phyloP scores from a whole-genome alignment of 768 basidiomycete genomes.

The Trametes cubensis region DNA sequence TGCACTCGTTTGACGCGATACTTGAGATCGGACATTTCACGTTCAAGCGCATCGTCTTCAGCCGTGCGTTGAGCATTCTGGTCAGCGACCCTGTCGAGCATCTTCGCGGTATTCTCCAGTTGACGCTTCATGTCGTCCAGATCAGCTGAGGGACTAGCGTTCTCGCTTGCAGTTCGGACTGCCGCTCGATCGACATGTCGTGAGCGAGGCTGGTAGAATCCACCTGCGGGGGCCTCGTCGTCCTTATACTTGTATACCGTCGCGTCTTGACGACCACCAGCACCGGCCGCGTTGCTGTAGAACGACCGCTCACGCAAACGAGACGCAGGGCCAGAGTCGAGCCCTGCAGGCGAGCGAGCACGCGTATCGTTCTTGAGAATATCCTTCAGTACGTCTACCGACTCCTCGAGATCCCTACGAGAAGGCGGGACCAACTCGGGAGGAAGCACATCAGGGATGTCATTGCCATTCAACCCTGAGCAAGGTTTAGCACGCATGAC shows the following conservation, averaged over 20 bases:
- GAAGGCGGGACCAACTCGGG: constrained; percentile 91
- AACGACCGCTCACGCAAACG: constrained; percentile 74
- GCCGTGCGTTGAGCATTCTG: constrained; percentile 60
- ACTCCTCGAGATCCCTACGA: constrained; percentile 82
- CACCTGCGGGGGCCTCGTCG: constrained; percentile 55
- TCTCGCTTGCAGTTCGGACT: constrained; percentile 75
- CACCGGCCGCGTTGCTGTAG: constrained; percentile 53
- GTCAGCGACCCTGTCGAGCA: constrained; percentile 76
- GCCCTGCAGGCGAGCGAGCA: constrained; percentile 58
- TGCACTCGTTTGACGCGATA: constrained; percentile 85
- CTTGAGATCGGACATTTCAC: constrained; percentile 84
- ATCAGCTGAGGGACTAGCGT: constrained; percentile 61
- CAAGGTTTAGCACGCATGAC: background rate
- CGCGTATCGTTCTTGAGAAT: constrained; percentile 87
- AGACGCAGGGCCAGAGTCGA: constrained; percentile 56
- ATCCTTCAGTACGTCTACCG: constrained; percentile 87
- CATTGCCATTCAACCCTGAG: constrained; percentile 87
- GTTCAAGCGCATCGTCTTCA: constrained; percentile 90
- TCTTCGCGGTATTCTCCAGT: constrained; percentile 74
- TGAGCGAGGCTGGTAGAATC: constrained; percentile 77
- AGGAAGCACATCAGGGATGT: constrained; percentile 85
- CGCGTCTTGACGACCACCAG: constrained; percentile 77
- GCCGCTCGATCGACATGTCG: constrained; percentile 86
- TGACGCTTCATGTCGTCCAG: constrained; percentile 85
- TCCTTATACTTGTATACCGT: constrained; percentile 89